phyloP scores from a whole-genome alignment of 2,329 filamentous ascomycete genomes.

The Phoma herbarum region DNA sequence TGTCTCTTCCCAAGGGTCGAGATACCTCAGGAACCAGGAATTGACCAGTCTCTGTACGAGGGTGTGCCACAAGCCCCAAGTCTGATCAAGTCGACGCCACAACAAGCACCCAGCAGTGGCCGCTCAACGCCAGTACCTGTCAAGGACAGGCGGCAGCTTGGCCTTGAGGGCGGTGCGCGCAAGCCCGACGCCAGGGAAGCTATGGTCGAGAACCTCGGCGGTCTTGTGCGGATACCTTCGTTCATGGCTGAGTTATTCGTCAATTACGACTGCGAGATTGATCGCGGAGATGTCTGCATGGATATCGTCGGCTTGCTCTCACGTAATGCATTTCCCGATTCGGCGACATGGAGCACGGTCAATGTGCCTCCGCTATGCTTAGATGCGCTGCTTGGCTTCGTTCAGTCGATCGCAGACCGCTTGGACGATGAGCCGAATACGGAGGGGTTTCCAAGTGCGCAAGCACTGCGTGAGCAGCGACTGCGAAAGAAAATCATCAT shows the following conservation, averaged over 20 bases:
- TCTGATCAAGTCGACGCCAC: conserved; percentile 78
- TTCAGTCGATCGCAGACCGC: conserved; percentile 90
- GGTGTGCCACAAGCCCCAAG: conserved; percentile 93
- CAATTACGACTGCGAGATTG: conserved; percentile 96
- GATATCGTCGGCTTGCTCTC: conserved; percentile 94
- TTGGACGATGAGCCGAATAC: conserved; percentile 73
- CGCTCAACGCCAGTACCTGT: conserved; percentile 89
- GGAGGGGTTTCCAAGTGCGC: conserved; percentile 73
- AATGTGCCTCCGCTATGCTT: conserved; percentile 95
- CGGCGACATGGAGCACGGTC: conserved; percentile 97
- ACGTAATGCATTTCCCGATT: conserved; percentile 94
- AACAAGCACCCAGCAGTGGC: conserved; percentile 73
- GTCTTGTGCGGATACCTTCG: conserved; percentile 88
- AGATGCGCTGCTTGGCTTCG: conserved; percentile 87
- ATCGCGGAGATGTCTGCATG: conserved; percentile 90
- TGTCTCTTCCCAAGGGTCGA: conserved; percentile 94
- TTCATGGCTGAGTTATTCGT: conserved; percentile 96
- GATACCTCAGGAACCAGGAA: conserved; percentile 88
- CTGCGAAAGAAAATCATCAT: conserved; percentile 88
- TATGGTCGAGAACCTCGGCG: conserved; percentile 97
- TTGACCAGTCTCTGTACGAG: conserved; percentile 89
- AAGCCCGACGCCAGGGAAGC: conserved; percentile 96
- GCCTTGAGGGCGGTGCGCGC: conserved; percentile 87
- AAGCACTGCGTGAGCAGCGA: conserved; percentile 73
- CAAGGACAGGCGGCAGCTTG: conserved; percentile 90